These are phyloP conservation scores for Enterocytospora artemiae DNA, from an alignment of 371 early-diverging fungal species.

Conservation along the genomic window DNA sequence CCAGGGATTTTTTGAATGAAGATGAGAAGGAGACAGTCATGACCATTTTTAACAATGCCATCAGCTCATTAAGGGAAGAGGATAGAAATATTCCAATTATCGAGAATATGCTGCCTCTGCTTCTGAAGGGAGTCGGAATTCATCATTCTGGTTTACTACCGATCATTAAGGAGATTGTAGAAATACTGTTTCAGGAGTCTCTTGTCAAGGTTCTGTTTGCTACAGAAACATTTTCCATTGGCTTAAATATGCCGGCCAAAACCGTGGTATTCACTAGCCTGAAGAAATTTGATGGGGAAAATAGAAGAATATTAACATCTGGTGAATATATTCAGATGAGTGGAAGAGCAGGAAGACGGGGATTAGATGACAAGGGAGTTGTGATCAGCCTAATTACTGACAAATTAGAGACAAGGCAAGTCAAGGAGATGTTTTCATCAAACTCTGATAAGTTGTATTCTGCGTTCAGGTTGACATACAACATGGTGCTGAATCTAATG, in stretches of 20 bases:
- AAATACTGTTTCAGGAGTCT: conserved; percentile 96
- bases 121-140: conserved; percentile 91
- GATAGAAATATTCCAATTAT: conserved; percentile 87
- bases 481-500: conserved; percentile 92
- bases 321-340: conserved; percentile 93
- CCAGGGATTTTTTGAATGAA: conserved; percentile 78
- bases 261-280: conserved; percentile 93
- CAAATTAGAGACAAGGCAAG: conserved; percentile 36
- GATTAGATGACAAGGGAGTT: conserved; percentile 86
- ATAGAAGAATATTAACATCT: conserved; percentile 71
- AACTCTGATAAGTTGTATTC: conserved; percentile 80
- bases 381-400: conserved; percentile 83
- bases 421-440: conserved; percentile 47
- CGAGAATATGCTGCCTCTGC: conserved; percentile 75
- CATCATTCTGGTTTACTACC: conserved; percentile 98
- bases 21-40: conserved; percentile 75
- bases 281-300: conserved; percentile 87
- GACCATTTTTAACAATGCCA: conserved; percentile 80
- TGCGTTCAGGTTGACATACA: conserved; percentile 92
- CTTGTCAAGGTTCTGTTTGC: conserved; percentile 94
- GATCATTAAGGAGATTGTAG: conserved; percentile 94
- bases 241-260: conserved; percentile 98
- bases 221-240: conserved; percentile 99
- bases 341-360: conserved; percentile 60
- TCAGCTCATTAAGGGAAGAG: conserved; percentile 73